Conservation (phyloP, 2,329 filamentous ascomycete species). For the Verticillium tricorpus region DNA sequence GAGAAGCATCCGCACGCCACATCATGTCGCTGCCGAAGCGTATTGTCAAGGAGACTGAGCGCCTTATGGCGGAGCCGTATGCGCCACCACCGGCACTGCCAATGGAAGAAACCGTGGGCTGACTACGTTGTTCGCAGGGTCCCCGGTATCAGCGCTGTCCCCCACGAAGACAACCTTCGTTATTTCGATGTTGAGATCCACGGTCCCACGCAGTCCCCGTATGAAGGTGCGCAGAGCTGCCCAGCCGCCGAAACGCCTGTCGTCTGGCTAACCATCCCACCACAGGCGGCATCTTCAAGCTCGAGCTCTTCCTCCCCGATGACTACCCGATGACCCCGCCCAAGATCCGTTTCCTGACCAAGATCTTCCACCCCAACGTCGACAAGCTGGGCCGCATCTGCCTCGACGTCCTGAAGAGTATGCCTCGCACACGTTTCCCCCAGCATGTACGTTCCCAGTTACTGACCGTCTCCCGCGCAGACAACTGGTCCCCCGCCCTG, state of each 20-base stretch:
- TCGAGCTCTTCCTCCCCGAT: constrained; percentile 95
- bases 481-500: constrained; percentile 97
- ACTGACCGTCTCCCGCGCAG: constrained; percentile 38
- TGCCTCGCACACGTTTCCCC: constrained; percentile 18
- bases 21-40: constrained; percentile 82
- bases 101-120: constrained; percentile 1
- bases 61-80: constrained; percentile 93
- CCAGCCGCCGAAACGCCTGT: background rate
- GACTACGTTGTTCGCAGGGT: constrained; percentile 54
- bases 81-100: constrained; percentile 22
- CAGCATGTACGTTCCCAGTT: background rate
- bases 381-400: constrained; percentile 97
- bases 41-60: constrained; percentile 98
- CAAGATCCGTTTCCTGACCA: constrained; percentile 97
- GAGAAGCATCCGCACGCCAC: background rate
- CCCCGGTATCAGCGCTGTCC: constrained; percentile 90
- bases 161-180: constrained; percentile 93
- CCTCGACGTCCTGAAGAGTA: constrained; percentile 94
- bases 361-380: constrained; percentile 99
- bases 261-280: background rate
- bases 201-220: constrained; percentile 86
- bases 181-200: constrained; percentile 99
- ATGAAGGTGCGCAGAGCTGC: constrained; percentile 63
- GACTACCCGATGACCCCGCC: constrained; percentile 99
- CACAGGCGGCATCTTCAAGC: constrained; percentile 79